phyloP scores from a whole-genome alignment of 306 rosid genomes.

The Malus asiatica region DNA sequence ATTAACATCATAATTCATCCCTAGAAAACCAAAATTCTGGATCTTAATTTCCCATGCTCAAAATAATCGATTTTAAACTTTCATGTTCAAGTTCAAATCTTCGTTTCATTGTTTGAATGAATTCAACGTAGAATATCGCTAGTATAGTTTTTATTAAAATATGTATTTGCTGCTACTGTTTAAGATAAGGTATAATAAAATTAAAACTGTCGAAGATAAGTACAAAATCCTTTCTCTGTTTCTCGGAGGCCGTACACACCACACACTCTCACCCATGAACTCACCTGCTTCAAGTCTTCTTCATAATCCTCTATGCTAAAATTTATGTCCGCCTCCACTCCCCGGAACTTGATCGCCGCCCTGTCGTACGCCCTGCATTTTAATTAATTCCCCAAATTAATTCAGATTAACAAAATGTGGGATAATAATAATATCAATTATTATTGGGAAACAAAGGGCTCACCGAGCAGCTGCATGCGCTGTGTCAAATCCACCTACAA shows the following conservation, averaged over 20 bases:
- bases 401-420: neutral
- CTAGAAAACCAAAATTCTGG: neutral
- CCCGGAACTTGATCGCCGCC: slow-evolving; percentile 97
- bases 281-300: slow-evolving; percentile 91
- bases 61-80: no score
- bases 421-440: neutral
- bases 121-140: no score
- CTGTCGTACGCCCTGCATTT: slow-evolving; percentile 86
- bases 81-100: no score
- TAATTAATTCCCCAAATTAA: neutral
- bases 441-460: slow-evolving; percentile 17
- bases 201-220: slow-evolving; percentile 29
- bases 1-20: neutral
- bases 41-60: neutral
- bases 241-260: neutral
- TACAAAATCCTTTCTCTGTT: neutral
- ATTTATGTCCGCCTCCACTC: slow-evolving; percentile 89
- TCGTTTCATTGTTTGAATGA: no score
- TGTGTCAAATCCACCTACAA: slow-evolving; percentile 96
- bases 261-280: neutral
- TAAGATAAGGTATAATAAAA: slow-evolving; percentile 15
- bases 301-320: slow-evolving; percentile 85
- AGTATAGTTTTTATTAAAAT: no score
- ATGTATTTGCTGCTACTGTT: neutral
- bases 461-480: slow-evolving; percentile 99